Percentiles rank a stretch among this genome's conserved stretches.
Evolutionary conservation across 2,329 filamentous ascomycete genomes (phyloP).

Genomic region (Sporothrix curviconia): DNA sequence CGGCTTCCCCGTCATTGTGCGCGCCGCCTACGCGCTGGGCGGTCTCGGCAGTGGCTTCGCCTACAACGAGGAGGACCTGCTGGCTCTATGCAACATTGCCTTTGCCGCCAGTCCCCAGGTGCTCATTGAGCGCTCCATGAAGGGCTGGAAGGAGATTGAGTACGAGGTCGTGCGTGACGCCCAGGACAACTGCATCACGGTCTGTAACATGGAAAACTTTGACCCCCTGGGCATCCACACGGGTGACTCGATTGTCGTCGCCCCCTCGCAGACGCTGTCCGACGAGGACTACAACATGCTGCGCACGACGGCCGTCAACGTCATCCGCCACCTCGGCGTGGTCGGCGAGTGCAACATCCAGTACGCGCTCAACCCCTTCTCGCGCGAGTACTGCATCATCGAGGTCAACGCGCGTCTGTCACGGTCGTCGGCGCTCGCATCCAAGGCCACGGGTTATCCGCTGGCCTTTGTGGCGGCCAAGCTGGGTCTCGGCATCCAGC

Average conservation of each 20-base stretch:
- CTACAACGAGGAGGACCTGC: constrained; percentile 73
- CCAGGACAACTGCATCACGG: constrained; percentile 96
- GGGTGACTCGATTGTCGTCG: constrained; percentile 95
- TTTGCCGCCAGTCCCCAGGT: constrained; percentile 94
- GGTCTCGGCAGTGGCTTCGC: constrained; percentile 94
- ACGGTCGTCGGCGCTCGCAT: constrained; percentile 88
- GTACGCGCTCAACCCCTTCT: constrained; percentile 93
- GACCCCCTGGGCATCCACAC: constrained; percentile 97
- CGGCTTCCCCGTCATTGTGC: constrained; percentile 93
- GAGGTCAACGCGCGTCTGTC: constrained; percentile 97
- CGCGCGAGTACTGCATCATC: constrained; percentile 96
- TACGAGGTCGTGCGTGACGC: constrained; percentile 96
- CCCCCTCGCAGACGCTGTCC: constrained; percentile 90
- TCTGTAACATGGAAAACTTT: constrained; percentile 99
- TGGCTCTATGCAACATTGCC: constrained; percentile 87
- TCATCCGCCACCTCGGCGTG: constrained; percentile 93
- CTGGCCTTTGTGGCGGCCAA: constrained; percentile 96
- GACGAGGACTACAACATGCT: constrained; percentile 99
- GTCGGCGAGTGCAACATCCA: constrained; percentile 99
- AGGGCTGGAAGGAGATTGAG: constrained; percentile 99
- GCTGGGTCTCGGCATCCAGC: constrained; percentile 84
- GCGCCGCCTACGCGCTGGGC: constrained; percentile 91
- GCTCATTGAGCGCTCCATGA: constrained; percentile 96
- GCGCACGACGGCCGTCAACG: constrained; percentile 90
- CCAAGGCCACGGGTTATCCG: constrained; percentile 94